These are phyloP conservation scores for Aspergillus cejpii DNA, from an alignment of 2,329 filamentous ascomycete species.

Conservation along the genomic window DNA sequence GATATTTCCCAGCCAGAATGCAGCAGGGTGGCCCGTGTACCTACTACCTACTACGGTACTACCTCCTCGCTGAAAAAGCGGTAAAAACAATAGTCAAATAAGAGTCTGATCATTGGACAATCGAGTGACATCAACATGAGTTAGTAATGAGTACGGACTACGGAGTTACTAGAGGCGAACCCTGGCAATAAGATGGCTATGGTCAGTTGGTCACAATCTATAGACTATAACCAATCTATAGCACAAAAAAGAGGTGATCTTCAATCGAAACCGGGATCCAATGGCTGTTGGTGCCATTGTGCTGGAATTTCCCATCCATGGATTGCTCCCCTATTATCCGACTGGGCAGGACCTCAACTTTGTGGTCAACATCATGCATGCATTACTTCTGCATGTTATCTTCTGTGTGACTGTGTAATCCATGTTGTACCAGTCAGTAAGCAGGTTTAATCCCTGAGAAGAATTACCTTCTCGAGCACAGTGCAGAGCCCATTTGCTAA, in stretches of 20 bases:
- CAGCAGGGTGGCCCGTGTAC: no score
- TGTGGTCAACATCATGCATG: slow-evolving; percentile 1
- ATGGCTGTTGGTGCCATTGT: slow-evolving; percentile 24
- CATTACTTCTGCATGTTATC: slow-evolving; percentile 2
- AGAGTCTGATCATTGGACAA: no score
- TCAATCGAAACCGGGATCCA: slow-evolving; percentile 21
- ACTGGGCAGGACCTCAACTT: slow-evolving; percentile 7
- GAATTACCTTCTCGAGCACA: background rate
- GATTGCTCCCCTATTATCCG: slow-evolving; percentile 13
- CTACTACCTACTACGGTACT: no score
- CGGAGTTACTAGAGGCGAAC: background rate
- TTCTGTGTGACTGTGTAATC: slow-evolving; percentile 2
- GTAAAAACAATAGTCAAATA: no score
- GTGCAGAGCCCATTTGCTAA: background rate
- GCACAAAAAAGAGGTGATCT: slow-evolving; percentile 11
- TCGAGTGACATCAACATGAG: no score
- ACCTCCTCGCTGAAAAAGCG: no score
- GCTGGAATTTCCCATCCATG: slow-evolving; percentile 23
- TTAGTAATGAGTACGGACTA: slow-evolving; percentile 1
- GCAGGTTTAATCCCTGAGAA: background rate
- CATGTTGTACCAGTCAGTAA: background rate
- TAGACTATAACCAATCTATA: background rate
- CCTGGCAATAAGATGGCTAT: no score
- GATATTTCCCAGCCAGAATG: no score
- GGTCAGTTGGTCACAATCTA: no score